Conservation (phyloP, 345 rosid species). For the Erucastrum elatum region DNA sequence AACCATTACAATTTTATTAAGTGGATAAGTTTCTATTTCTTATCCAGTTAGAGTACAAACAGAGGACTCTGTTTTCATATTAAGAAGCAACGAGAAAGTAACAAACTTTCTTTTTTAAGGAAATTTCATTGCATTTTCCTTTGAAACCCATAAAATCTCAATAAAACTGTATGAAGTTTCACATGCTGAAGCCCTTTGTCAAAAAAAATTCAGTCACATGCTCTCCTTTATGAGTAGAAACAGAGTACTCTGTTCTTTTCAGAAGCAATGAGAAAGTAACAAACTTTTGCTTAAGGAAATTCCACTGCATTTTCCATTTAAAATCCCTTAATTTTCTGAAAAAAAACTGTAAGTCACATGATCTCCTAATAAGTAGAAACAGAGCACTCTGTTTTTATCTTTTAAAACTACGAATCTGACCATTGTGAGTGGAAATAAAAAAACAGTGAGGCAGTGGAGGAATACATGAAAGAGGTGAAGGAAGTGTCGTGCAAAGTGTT, state of each 20-base stretch:
- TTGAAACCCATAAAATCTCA: background rate
- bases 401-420: background rate
- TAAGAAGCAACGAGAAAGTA: background rate
- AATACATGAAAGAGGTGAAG: slow-evolving; percentile 62
- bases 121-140: background rate
- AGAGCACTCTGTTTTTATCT: background rate
- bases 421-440: slow-evolving; percentile 1
- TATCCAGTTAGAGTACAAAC: background rate
- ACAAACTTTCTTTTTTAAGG: background rate
- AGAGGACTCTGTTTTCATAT: slow-evolving; percentile 3
- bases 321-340: too few species aligned
- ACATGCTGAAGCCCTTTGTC: too few species aligned
- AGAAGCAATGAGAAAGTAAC: too few species aligned
- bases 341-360: too few species aligned
- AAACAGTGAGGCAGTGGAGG: slow-evolving; percentile 54
- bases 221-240: background rate
- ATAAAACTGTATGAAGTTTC: background rate
- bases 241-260: background rate
- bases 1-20: background rate
- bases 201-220: background rate
- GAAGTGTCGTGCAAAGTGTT: slow-evolving; percentile 63
- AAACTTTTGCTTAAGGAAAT: too few species aligned
- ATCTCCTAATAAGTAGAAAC: background rate
- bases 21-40: background rate
- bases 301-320: too few species aligned